Evolutionary conservation across 306 rosid genomes (phyloP), one percentile per base, ranked within the genome.

Genomic region (Luffa acutangula): DNA sequence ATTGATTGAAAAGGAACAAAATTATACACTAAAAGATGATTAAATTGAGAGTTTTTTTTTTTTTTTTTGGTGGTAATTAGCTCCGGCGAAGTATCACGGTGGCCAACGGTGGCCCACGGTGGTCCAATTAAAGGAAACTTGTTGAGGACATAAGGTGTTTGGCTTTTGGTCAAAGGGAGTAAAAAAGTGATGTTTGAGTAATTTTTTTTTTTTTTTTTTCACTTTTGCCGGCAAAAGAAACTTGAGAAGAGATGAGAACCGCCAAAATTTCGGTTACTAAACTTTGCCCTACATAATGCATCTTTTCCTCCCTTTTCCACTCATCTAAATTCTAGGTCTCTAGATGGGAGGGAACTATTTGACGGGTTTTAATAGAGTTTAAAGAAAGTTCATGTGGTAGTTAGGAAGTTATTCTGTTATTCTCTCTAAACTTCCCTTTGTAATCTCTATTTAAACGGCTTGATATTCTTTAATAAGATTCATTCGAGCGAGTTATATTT

Each of bases 251-350:
- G 34, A 65, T 65, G 72, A 7, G 20, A 45, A 70, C 78, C 60
- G 77, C 80, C 82, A 79, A 78, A 87, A 39, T 72, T 74, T 65
- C 79, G 88, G 80, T 58, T 43, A 21, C 80, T 64, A 78, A 64
- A 12, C 80, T 43, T 76, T 75, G 80, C 53, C 90, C 90, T 74
- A 78, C 90, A 73, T 74, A 78, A 84, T 84, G 81, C 81, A 25
- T 66, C 81, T 84, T 82, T 80, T 59, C 0, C 17, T 6, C 81
- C 67, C 59, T 78, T 5, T 5, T 15, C 62, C 62, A 4, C 1
- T 54, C 3, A 54, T 54, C 8, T 18, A 54, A 54, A 54, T 17
- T 2, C n/a, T 52, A 25, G 31, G n/a, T 13, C 57, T 52, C n/a
- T 52, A 2, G 42, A 6, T 4, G 42, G 4, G 42, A 39, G 4